phyloP scores from a whole-genome alignment of 306 rosid genomes.

The Cicer judaicum region DNA sequence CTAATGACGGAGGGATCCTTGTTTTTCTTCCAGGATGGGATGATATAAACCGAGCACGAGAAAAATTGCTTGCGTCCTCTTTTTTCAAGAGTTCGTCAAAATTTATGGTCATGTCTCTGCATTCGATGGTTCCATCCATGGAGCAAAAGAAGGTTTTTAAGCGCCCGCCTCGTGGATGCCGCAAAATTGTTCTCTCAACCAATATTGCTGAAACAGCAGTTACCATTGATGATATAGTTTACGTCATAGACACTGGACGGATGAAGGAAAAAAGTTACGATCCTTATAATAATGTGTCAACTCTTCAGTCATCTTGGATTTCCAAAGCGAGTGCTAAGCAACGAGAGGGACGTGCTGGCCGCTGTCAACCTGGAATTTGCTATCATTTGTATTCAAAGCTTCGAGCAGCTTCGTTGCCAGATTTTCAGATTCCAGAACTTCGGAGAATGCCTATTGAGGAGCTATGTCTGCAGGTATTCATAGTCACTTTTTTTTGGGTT shows the following conservation, averaged over 20 bases:
- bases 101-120: slow-evolving; percentile 69
- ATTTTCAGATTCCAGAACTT: slow-evolving; percentile 91
- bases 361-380: slow-evolving; percentile 96
- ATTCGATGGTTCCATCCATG: slow-evolving; percentile 79
- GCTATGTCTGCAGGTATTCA: slow-evolving; percentile 86
- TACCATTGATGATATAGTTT: slow-evolving; percentile 95
- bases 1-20: slow-evolving; percentile 88
- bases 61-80: slow-evolving; percentile 59
- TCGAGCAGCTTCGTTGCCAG: slow-evolving; percentile 72
- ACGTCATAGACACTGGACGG: slow-evolving; percentile 88
- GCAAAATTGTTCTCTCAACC: slow-evolving; percentile 90
- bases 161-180: slow-evolving; percentile 70
- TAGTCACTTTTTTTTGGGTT: too few relatives aligned
- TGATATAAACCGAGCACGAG: slow-evolving; percentile 79
- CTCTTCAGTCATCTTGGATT: slow-evolving; percentile 95
- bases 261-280: slow-evolving; percentile 93
- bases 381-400: slow-evolving; percentile 81
- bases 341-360: slow-evolving; percentile 97
- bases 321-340: slow-evolving; percentile 97
- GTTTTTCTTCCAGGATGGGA: slow-evolving; percentile 99
- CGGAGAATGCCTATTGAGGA: slow-evolving; percentile 95
- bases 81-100: slow-evolving; percentile 61
- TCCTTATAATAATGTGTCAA: slow-evolving; percentile 83
- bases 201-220: slow-evolving; percentile 96
- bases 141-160: slow-evolving; percentile 85